These are phyloP conservation scores for Kluyveromyces wickerhamii DNA, from an alignment of 805 yeast genomes.

Conservation along the genomic window DNA sequence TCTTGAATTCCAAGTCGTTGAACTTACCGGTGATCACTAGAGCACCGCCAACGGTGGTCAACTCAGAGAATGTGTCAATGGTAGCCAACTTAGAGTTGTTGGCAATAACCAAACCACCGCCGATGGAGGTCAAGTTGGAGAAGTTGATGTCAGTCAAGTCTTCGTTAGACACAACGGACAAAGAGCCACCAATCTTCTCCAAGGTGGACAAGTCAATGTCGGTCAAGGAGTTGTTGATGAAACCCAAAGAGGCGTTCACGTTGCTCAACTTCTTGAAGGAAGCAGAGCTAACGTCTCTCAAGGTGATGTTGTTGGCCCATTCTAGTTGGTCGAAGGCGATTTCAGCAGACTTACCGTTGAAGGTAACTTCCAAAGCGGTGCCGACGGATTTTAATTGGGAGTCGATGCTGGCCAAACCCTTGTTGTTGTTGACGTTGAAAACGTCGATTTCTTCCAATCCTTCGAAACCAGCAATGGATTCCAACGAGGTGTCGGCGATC, in stretches of 20 bases:
- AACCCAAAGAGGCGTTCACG: constrained; percentile 77
- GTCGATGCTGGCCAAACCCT: constrained; percentile 59
- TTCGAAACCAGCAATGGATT: constrained; percentile 56
- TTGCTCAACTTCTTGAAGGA: constrained; percentile 58
- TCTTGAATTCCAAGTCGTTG: constrained; percentile 66
- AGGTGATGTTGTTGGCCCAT: constrained; percentile 83
- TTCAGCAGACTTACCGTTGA: constrained; percentile 72
- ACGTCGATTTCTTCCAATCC: constrained; percentile 39
- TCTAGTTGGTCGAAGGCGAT: constrained; percentile 60
- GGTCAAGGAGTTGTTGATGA: constrained; percentile 63
- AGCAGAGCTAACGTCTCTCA: constrained; percentile 72
- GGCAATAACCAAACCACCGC: constrained; percentile 89
- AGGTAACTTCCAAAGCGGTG: constrained; percentile 67
- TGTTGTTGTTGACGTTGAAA: constrained; percentile 88
- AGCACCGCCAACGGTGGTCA: constrained; percentile 82
- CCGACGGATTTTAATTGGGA: constrained; percentile 70
- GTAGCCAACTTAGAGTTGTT: constrained; percentile 69
- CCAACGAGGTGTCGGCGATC: constrained; percentile 68
- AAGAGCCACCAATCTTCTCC: constrained; percentile 66
- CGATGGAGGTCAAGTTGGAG: constrained; percentile 61
- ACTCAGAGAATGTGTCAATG: constrained; percentile 65
- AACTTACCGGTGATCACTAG: constrained; percentile 73
- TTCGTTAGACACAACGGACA: constrained; percentile 66
- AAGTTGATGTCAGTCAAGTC: constrained; percentile 62
- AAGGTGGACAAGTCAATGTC: constrained; percentile 48